A percentile compares a stretch with the other conserved stretches of the same genome.
These are phyloP conservation scores for Aureobasidium sp. DNA, from an alignment of 2,329 filamentous ascomycete genomes.

Conservation along the genomic window DNA sequence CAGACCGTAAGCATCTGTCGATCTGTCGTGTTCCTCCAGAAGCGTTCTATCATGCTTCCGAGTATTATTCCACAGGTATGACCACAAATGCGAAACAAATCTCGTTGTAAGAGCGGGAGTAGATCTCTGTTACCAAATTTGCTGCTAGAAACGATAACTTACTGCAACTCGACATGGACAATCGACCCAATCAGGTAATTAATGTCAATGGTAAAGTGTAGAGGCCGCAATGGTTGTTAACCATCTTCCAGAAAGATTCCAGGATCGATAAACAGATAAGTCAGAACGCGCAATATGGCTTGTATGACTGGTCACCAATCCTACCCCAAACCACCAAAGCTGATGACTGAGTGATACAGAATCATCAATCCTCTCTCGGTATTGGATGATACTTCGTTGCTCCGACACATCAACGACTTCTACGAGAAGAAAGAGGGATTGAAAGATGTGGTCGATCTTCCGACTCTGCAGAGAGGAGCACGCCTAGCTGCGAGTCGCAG, in stretches of 20 bases:
- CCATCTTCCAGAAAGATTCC: background rate
- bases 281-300: background rate
- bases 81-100: no score
- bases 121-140: no score
- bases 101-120: no score
- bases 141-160: no score
- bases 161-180: no score
- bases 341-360: background rate
- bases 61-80: no score
- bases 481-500: background rate
- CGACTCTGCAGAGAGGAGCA: background rate
- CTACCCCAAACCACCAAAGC: background rate
- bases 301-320: background rate
- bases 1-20: no score
- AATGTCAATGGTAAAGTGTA: no score
- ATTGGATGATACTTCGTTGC: background rate
- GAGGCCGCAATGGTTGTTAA: no score
- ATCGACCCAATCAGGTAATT: no score
- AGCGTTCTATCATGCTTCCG: no score
- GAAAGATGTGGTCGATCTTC: background rate
- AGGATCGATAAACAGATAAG: background rate
- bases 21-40: no score
- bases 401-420: background rate
- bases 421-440: background rate
- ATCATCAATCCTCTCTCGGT: background rate